Conservation (phyloP, 345 rosid genomes). For the Raphanus raphanistrum region DNA sequence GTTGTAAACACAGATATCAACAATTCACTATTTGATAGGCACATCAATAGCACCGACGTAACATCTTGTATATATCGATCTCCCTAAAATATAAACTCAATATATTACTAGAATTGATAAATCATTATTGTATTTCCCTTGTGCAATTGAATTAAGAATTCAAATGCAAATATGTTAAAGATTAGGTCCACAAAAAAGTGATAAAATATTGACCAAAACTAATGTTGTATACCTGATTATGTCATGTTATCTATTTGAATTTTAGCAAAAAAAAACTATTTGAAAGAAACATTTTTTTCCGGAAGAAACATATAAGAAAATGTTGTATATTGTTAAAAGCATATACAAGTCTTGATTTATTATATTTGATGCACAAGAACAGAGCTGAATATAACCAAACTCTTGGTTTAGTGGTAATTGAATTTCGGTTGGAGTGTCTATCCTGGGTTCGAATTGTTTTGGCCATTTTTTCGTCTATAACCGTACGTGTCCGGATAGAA, state of each 20-base stretch:
- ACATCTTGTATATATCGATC: neutral
- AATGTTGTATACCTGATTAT: neutral
- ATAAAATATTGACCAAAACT: conserved; percentile 20
- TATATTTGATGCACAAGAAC: neutral
- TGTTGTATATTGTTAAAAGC: neutral
- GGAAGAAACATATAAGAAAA: neutral
- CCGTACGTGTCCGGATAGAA: no score
- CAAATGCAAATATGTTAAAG: conserved; percentile 17
- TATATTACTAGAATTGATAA: neutral
- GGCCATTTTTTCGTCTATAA: no score
- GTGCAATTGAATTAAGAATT: neutral
- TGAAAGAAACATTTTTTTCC: neutral
- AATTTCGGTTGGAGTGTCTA: no score
- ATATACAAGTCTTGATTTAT: neutral
- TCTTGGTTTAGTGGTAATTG: no score
- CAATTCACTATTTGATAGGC: conserved; percentile 11
- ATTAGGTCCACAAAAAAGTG: conserved; percentile 12
- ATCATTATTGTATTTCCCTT: neutral
- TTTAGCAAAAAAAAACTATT: neutral
- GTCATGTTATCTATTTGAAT: neutral
- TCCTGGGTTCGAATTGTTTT: no score
- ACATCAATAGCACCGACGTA: conserved; percentile 25
- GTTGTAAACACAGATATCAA: conserved; percentile 15
- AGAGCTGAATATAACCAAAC: neutral
- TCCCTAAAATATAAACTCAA: neutral